Evolutionary conservation across 2,329 filamentous ascomycete genomes (phyloP).

Genomic region (Cladobotryum mycophilum): DNA sequence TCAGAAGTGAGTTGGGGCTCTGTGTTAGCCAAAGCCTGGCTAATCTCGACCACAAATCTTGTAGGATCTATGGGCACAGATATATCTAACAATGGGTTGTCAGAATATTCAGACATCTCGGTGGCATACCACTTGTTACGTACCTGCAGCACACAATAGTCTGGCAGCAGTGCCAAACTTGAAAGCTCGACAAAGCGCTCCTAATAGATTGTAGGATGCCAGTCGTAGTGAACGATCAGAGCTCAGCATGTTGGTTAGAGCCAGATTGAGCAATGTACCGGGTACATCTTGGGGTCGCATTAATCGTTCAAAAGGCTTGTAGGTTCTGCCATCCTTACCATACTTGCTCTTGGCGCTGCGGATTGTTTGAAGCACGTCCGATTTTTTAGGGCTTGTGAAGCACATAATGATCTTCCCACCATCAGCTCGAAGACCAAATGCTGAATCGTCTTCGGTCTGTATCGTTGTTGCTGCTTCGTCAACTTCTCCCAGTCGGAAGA

Average conservation of each 20-base stretch:
- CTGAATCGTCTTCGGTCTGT: constrained; percentile 58
- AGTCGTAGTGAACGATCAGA: constrained; percentile 53
- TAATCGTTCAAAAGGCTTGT: constrained; percentile 58
- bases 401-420: constrained; percentile 67
- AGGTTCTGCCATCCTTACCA: constrained; percentile 54
- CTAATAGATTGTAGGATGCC: constrained; percentile 61
- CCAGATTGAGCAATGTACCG: constrained; percentile 61
- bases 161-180: constrained; percentile 57
- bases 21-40: constrained; percentile 54
- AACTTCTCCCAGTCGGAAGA: constrained; percentile 61
- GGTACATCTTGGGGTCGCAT: constrained; percentile 66
- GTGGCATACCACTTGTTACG: constrained; percentile 10
- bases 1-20: constrained; percentile 63
- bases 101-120: not conserved
- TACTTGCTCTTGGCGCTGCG: constrained; percentile 57
- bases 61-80: constrained; percentile 58
- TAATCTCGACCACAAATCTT: constrained; percentile 59
- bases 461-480: constrained; percentile 61
- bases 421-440: constrained; percentile 61
- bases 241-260: constrained; percentile 60
- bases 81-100: constrained; percentile 39
- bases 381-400: constrained; percentile 60
- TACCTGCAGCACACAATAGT: constrained; percentile 57
- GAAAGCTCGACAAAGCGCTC: constrained; percentile 61
- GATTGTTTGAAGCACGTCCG: constrained; percentile 58